These are phyloP conservation scores for Dimargaris cristalligena DNA, from an alignment of 192 early-diverging fungal genomes.

Conservation along the genomic window DNA sequence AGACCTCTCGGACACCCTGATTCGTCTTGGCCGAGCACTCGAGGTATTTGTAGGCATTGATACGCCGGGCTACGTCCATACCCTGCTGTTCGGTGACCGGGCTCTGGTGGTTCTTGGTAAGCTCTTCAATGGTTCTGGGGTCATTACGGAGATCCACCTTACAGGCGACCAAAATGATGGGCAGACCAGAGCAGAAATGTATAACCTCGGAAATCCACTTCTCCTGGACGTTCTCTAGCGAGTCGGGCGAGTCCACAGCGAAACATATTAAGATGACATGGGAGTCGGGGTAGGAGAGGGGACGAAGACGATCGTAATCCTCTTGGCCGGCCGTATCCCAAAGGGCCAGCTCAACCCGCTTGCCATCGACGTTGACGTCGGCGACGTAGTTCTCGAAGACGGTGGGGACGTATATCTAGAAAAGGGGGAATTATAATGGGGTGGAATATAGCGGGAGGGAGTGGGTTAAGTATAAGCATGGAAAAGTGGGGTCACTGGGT, in stretches of 20 bases:
- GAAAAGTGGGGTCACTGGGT: no score
- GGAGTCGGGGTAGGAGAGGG: conserved; percentile 49
- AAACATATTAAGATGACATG: conserved; percentile 53
- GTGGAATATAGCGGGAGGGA: no score
- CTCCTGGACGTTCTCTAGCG: conserved; percentile 60
- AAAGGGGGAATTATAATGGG: no score
- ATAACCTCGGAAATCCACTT: conserved; percentile 85
- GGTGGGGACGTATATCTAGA: conserved; percentile 47
- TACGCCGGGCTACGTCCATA: conserved; percentile 55
- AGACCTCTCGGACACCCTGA: conserved; percentile 70
- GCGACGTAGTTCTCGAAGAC: conserved; percentile 58
- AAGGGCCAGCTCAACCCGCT: conserved; percentile 41
- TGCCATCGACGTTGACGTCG: conserved; percentile 32
- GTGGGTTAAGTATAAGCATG: no score
- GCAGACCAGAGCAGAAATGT: conserved; percentile 70
- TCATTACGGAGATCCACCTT: conserved; percentile 84
- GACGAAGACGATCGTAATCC: conserved; percentile 52
- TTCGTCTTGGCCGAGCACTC: conserved; percentile 79
- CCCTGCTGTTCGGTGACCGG: conserved; percentile 70
- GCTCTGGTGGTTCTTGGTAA: conserved; percentile 50
- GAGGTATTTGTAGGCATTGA: conserved; percentile 71
- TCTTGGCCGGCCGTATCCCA: conserved; percentile 67
- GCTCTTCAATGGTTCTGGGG: conserved; percentile 51
- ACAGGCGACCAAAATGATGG: conserved; percentile 71
- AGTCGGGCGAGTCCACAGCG: conserved; percentile 47